These are phyloP conservation scores for Suhomyces sp. DNA, from an alignment of 805 yeast species.

Conservation along the genomic window DNA sequence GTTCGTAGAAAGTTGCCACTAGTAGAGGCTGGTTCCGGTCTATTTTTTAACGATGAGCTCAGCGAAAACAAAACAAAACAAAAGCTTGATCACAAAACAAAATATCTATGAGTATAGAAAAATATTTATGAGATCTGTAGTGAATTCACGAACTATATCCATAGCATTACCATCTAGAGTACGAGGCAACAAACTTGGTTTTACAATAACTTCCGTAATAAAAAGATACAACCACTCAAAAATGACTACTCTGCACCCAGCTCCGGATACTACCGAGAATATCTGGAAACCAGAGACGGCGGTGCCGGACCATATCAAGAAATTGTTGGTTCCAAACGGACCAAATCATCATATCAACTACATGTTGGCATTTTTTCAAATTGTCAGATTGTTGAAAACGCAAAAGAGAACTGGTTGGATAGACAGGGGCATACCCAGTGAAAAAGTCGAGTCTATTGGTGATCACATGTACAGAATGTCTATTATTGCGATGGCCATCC, in stretches of 20 bases:
- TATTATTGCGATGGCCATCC: slow-evolving; percentile 69
- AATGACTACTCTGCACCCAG: background rate
- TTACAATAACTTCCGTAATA: background rate
- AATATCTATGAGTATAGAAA: background rate
- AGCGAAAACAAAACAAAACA: background rate
- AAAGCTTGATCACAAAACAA: background rate
- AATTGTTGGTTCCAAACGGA: slow-evolving; percentile 29
- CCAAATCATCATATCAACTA: slow-evolving; percentile 38
- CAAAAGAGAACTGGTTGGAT: slow-evolving; percentile 95
- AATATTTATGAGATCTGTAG: background rate
- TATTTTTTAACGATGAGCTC: background rate
- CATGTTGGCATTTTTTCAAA: slow-evolving; percentile 58
- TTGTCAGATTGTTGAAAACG: slow-evolving; percentile 67
- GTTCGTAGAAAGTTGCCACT: background rate
- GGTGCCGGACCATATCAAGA: slow-evolving; percentile 46
- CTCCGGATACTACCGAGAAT: slow-evolving; percentile 13
- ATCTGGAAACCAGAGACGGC: slow-evolving; percentile 56
- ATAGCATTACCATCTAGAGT: background rate
- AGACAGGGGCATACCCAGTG: slow-evolving; percentile 52
- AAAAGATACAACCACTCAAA: background rate
- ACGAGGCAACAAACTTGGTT: background rate
- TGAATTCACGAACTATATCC: background rate
- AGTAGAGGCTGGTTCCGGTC: background rate
- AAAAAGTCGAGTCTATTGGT: slow-evolving; percentile 67
- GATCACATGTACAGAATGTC: slow-evolving; percentile 98